Percentiles rank a stretch among this genome's conserved stretches.
These are phyloP conservation scores for Cystobasidiaceae sp. DNA, from an alignment of 1,284 basidiomycete species.

Conservation along the genomic window DNA sequence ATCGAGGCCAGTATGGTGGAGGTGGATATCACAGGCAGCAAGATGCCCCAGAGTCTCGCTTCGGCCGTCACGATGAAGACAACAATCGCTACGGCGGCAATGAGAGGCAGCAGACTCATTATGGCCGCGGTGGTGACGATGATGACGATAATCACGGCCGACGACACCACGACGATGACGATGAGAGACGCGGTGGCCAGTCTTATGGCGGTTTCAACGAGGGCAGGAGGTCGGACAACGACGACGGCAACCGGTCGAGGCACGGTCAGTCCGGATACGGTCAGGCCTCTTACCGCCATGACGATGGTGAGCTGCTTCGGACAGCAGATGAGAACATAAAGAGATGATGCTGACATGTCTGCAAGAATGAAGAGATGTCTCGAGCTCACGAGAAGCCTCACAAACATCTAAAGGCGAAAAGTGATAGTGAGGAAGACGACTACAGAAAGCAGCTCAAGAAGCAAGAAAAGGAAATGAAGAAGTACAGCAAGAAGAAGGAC, in stretches of 20 bases:
- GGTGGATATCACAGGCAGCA: too few relatives aligned
- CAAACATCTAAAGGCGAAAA: background rate
- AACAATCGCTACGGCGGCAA: background rate
- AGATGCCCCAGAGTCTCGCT: background rate
- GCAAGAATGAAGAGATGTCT: slow-evolving; percentile 8
- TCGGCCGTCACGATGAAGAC: background rate
- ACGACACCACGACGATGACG: background rate
- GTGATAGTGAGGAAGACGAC: background rate
- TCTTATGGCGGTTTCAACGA: background rate
- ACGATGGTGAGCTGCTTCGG: background rate
- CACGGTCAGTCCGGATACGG: too few relatives aligned
- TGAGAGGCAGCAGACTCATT: background rate
- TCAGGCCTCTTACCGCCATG: background rate
- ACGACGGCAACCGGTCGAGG: background rate
- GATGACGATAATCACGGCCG: background rate
- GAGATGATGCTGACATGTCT: background rate
- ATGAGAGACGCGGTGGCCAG: background rate
- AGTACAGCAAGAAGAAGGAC: background rate
- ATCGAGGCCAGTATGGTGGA: background rate
- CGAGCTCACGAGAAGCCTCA: background rate
- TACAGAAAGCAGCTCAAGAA: background rate
- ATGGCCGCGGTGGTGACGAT: background rate
- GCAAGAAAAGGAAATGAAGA: background rate
- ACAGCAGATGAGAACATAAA: background rate
- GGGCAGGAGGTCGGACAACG: background rate